A percentile compares a stretch with the other conserved stretches of the same genome.
Evolutionary conservation across 768 basidiomycete genomes (phyloP).

Genomic region (Tulasnella sp.): DNA sequence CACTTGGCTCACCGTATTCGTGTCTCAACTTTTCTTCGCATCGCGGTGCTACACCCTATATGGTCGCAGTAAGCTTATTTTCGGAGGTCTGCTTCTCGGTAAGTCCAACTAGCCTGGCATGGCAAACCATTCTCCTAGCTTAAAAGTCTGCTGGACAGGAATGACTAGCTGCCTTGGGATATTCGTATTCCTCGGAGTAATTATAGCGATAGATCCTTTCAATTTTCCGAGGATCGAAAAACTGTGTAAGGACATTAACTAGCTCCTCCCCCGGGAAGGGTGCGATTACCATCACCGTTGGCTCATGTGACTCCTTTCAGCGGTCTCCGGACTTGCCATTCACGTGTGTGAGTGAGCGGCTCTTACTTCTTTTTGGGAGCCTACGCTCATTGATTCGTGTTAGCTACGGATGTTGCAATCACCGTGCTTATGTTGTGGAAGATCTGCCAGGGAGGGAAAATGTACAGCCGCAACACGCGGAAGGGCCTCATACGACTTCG

Average conservation of each 20-base stretch:
- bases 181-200: neutral
- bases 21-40: neutral
- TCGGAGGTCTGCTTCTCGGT: neutral
- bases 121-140: neutral
- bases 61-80: neutral
- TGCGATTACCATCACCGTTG: too few species aligned
- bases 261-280: neutral
- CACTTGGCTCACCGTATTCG: neutral
- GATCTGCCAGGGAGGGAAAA: neutral
- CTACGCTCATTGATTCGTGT: neutral
- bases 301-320: neutral
- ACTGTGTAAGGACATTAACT: neutral
- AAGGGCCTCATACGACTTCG: neutral
- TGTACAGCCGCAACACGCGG: neutral
- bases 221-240: neutral
- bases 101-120: neutral
- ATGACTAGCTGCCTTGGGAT: neutral
- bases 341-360: neutral
- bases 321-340: neutral
- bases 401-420: slow-evolving; percentile 17
- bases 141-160: neutral
- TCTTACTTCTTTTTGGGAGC: neutral
- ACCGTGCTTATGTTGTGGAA: neutral
- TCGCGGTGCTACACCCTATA: slow-evolving; percentile 5
- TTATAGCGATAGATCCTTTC: neutral